Conservation (phyloP, 345 rosid genomes). For the Ricinus communis region DNA sequence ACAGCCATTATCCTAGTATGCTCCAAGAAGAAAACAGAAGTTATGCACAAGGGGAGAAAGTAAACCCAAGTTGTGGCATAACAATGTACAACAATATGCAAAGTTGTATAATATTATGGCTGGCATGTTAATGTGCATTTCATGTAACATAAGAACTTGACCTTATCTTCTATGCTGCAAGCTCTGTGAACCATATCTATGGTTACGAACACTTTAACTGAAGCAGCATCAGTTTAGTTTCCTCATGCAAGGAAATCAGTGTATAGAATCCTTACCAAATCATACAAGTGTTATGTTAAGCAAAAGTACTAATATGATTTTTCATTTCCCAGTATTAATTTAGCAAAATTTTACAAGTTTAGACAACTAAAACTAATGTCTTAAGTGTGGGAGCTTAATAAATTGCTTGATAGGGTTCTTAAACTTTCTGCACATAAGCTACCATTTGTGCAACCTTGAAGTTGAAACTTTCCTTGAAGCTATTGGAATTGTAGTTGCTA, state of each 20-base stretch:
- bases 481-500: background rate
- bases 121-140: background rate
- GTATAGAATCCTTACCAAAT: background rate
- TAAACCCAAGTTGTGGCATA: background rate
- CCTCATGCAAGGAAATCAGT: background rate
- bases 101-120: background rate
- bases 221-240: background rate
- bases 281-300: background rate
- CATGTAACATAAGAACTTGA: background rate
- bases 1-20: slow-evolving; percentile 7
- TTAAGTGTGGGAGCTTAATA: background rate
- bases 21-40: background rate
- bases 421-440: slow-evolving; percentile 2
- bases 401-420: background rate
- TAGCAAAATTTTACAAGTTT: background rate
- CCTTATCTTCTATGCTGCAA: background rate
- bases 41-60: background rate
- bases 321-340: background rate
- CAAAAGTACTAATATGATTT: background rate
- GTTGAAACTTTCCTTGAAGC: background rate
- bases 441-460: background rate
- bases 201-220: background rate
- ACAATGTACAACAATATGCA: background rate
- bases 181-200: background rate
- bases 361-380: background rate